These are phyloP conservation scores for Extremus antarcticus DNA, from an alignment of 495 filamentous ascomycete genomes.

Conservation along the genomic window DNA sequence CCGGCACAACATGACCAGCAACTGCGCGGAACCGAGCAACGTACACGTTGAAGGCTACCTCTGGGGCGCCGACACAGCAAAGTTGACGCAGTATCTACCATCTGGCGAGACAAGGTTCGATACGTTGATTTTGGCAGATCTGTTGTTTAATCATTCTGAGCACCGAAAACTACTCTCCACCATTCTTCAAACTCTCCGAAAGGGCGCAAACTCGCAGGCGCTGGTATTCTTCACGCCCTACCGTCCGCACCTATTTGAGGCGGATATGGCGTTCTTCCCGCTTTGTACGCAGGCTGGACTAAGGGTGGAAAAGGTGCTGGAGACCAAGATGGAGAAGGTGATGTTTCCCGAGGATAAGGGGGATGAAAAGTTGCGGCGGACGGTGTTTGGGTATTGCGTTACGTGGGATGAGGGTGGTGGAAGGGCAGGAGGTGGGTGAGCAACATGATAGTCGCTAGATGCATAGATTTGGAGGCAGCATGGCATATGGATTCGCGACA, in stretches of 20 bases:
- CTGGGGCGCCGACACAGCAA: constrained; percentile 56
- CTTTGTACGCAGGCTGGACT: constrained; percentile 57
- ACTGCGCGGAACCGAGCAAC: constrained; percentile 7
- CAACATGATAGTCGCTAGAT: too few relatives aligned
- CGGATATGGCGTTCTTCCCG: constrained; percentile 80
- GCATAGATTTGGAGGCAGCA: neutral
- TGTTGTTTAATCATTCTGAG: constrained; percentile 81
- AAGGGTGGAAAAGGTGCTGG: constrained; percentile 61
- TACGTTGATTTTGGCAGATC: constrained; percentile 71
- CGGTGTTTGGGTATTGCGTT: constrained; percentile 71
- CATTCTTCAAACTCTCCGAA: constrained; percentile 49
- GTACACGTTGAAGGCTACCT: constrained; percentile 12
- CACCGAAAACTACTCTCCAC: constrained; percentile 65
- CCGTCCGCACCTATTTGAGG: constrained; percentile 74
- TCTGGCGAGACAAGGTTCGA: constrained; percentile 47
- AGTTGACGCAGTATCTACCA: constrained; percentile 42
- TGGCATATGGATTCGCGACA: neutral
- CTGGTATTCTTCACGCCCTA: constrained; percentile 91
- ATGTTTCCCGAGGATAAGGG: constrained; percentile 84
- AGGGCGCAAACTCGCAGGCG: constrained; percentile 45
- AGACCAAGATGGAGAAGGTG: constrained; percentile 68
- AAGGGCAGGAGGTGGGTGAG: neutral
- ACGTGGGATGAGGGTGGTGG: constrained; percentile 10
- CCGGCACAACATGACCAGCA: constrained; percentile 51
- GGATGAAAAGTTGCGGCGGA: constrained; percentile 48